Conservation (phyloP, 202 grass and related monocot genomes). For the Alloteropsis angusta region DNA sequence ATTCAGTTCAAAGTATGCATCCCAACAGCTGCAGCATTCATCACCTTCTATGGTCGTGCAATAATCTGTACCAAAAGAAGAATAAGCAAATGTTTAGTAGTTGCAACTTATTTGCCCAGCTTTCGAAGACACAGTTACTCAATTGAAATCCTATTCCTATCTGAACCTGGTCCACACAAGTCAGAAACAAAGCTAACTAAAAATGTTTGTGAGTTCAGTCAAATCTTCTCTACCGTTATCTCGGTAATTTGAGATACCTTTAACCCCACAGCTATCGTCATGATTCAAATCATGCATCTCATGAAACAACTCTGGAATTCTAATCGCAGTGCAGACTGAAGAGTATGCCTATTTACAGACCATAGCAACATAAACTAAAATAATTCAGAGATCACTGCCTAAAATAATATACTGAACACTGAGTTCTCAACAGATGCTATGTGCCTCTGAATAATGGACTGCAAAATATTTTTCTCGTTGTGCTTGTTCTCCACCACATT, state of each 20-base stretch:
- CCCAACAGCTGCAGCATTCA: constrained; percentile 83
- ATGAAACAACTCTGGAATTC: background rate
- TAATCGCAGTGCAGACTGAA: background rate
- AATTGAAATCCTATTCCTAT: background rate
- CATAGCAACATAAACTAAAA: background rate
- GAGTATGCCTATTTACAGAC: background rate
- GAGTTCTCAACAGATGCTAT: background rate
- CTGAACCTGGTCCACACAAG: background rate
- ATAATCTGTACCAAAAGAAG: constrained; percentile 52
- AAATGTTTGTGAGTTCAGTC: background rate
- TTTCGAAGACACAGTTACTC: background rate
- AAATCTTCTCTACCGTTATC: background rate
- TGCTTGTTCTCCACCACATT: background rate
- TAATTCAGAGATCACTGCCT: background rate
- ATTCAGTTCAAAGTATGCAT: constrained; percentile 83
- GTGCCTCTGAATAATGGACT: background rate
- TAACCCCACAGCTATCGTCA: background rate
- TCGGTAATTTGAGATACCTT: background rate
- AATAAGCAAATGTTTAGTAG: background rate
- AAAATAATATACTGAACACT: background rate
- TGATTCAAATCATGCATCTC: background rate
- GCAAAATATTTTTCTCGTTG: background rate
- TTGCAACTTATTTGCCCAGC: background rate
- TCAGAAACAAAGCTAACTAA: background rate
- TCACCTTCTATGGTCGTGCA: constrained; percentile 80